phyloP scores from a whole-genome alignment of 1,284 basidiomycete species.

The Ustilago vetiveriae region DNA sequence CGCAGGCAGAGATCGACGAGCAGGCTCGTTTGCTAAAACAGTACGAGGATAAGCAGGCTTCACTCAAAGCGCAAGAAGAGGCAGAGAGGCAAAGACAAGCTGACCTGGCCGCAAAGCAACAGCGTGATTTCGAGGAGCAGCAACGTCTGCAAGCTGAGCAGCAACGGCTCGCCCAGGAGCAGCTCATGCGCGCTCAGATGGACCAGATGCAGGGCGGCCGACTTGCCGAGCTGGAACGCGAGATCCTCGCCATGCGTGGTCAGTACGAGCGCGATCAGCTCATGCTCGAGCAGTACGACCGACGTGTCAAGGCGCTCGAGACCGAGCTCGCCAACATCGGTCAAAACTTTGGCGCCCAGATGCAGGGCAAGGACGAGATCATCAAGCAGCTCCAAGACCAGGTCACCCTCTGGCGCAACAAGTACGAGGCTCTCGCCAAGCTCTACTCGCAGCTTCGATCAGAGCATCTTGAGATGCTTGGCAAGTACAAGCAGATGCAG shows the following conservation, averaged over 20 bases:
- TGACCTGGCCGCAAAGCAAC: conserved; percentile 82
- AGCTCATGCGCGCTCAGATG: conserved; percentile 79
- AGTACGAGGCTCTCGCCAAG: conserved; percentile 98
- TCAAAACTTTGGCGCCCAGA: conserved; percentile 84
- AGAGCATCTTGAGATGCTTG: conserved; percentile 96
- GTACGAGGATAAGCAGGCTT: conserved; percentile 93
- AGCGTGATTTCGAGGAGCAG: conserved; percentile 88
- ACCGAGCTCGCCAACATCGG: conserved; percentile 84
- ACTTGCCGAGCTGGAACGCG: conserved; percentile 84
- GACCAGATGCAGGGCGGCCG: conserved; percentile 72
- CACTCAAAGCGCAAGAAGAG: conserved; percentile 80
- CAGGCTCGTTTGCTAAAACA: conserved; percentile 95
- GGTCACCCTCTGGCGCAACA: conserved; percentile 95
- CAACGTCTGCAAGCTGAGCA: conserved; percentile 88
- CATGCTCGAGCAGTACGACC: conserved; percentile 96
- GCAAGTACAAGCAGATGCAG: conserved; percentile 96
- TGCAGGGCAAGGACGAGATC: conserved; percentile 91
- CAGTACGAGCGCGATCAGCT: conserved; percentile 99
- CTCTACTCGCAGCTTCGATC: conserved; percentile 96
- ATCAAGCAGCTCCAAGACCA: conserved; percentile 96
- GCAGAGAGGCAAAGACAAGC: conserved; percentile 81
- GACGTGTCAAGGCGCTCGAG: conserved; percentile 94
- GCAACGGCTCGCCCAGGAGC: conserved; percentile 87
- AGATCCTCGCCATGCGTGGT: conserved; percentile 90
- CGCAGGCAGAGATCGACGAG: conserved; percentile 79